These are phyloP conservation scores for Globisporangium cystogenes DNA, from an alignment of 352 stramenopile species.

Conservation along the genomic window DNA sequence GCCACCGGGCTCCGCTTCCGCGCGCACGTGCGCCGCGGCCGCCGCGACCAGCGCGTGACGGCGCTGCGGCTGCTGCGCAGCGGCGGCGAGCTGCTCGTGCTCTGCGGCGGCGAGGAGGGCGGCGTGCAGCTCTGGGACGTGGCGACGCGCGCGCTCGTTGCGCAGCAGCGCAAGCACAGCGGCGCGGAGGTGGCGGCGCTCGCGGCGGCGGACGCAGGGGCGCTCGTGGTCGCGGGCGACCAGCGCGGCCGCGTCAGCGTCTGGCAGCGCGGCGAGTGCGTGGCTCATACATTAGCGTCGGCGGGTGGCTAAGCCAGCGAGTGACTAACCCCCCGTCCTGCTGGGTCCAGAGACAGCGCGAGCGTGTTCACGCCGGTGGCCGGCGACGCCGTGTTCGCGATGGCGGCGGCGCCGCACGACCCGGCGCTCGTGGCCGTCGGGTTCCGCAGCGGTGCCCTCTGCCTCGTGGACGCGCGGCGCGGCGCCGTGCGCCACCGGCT, in stretches of 20 bases:
- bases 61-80: slow-evolving; percentile 37
- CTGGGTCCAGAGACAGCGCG: slow-evolving; percentile 25
- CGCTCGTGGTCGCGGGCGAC: slow-evolving; percentile 56
- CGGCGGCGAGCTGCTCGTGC: slow-evolving; percentile 25
- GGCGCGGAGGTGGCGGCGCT: slow-evolving; percentile 47
- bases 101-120: slow-evolving; percentile 64
- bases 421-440: slow-evolving; percentile 56
- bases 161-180: slow-evolving; percentile 66
- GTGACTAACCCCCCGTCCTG: too few species aligned
- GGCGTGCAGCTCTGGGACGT: slow-evolving; percentile 76
- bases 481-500: slow-evolving; percentile 33
- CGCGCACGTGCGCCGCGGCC: slow-evolving; percentile 41
- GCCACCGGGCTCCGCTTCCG: slow-evolving; percentile 23
- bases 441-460: slow-evolving; percentile 62
- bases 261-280: slow-evolving; percentile 55
- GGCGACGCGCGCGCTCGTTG: slow-evolving; percentile 29
- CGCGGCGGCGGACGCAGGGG: slow-evolving; percentile 23
- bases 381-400: slow-evolving; percentile 46
- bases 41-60: slow-evolving; percentile 58
- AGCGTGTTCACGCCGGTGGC: slow-evolving; percentile 39
- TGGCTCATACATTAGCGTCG: not conserved
- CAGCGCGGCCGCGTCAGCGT: slow-evolving; percentile 47
- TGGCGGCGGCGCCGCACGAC: slow-evolving; percentile 46
- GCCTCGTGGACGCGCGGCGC: slow-evolving; percentile 37
- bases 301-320: too few species aligned